Percentiles rank a stretch among this genome's conserved stretches.
phyloP scores from a whole-genome alignment of 768 basidiomycete genomes.

The Omphalotus guepiniiformis region DNA sequence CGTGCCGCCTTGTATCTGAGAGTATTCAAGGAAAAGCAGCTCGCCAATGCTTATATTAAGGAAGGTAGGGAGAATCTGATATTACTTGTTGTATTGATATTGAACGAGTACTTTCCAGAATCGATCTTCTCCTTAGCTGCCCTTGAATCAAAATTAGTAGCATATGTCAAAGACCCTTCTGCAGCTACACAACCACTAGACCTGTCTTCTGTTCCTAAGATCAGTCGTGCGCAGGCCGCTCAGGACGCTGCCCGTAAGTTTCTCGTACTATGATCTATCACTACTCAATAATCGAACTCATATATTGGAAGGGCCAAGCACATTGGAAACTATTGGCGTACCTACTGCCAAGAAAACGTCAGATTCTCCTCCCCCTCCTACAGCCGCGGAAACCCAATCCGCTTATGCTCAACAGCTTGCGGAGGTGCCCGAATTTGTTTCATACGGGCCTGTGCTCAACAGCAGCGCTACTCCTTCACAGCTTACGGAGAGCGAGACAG shows the following conservation, averaged over 20 bases:
- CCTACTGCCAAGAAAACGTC: conserved; percentile 56
- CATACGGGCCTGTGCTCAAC: conserved; percentile 84
- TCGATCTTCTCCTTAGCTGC: conserved; percentile 90
- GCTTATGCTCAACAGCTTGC: conserved; percentile 82
- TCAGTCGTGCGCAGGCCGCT: conserved; percentile 89
- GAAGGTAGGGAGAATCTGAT: conserved; percentile 57
- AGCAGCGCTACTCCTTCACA: conserved; percentile 76
- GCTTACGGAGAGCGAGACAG: conserved; percentile 95
- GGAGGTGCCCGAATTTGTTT: conserved; percentile 79
- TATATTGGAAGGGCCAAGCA: conserved; percentile 64
- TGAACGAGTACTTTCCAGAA: conserved; percentile 45
- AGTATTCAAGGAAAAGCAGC: conserved; percentile 69
- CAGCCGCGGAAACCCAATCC: conserved; percentile 85
- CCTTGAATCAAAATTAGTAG: conserved; percentile 87
- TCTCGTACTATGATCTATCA: not conserved
- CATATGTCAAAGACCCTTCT: conserved; percentile 83
- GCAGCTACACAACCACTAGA: conserved; percentile 79
- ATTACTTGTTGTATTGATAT: conserved; percentile 7
- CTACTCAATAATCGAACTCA: too few relatives aligned
- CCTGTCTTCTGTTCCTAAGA: conserved; percentile 80
- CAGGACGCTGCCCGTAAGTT: conserved; percentile 81
- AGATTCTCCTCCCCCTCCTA: conserved; percentile 66
- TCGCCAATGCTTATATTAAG: conserved; percentile 86
- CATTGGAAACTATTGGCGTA: conserved; percentile 79
- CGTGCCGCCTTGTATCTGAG: conserved; percentile 93